These are phyloP conservation scores for Meyerozyma carpophila DNA, from an alignment of 1,139 yeast genomes.

Conservation along the genomic window DNA sequence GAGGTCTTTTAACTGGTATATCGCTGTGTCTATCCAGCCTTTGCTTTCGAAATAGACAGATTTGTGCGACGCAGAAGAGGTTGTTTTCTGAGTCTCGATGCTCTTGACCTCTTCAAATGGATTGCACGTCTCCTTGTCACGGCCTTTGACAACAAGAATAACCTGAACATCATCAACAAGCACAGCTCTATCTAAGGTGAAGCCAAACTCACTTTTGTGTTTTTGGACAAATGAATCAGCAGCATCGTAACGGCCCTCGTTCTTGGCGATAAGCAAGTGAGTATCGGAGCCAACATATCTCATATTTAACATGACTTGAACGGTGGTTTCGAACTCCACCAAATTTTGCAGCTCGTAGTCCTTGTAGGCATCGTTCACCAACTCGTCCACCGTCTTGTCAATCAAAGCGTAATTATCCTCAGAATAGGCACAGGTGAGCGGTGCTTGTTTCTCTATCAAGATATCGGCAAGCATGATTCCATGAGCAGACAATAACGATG, in stretches of 20 bases:
- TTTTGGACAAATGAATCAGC: constrained; percentile 24
- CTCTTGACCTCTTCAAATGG: constrained; percentile 28
- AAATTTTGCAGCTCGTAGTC: constrained; percentile 31
- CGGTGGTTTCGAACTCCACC: constrained; percentile 19
- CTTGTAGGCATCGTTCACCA: constrained; percentile 22
- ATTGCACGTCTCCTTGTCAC: constrained; percentile 23
- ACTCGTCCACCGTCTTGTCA: constrained; percentile 19
- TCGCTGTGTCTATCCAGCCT: constrained; percentile 48
- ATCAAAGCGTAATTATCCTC: constrained; percentile 15
- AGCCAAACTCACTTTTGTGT: constrained; percentile 37
- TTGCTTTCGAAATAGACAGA: constrained; percentile 26
- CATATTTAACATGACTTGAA: constrained; percentile 68
- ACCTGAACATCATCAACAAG: constrained; percentile 82
- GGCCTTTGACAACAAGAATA: constrained; percentile 25
- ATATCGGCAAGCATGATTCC: constrained; percentile 55
- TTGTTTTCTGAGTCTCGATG: constrained; percentile 5
- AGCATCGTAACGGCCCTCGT: constrained; percentile 18
- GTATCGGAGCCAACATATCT: constrained; percentile 88
- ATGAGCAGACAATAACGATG: constrained; percentile 51
- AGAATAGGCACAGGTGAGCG: constrained; percentile 31
- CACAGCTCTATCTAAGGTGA: constrained; percentile 41
- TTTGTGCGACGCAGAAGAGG: constrained; percentile 7
- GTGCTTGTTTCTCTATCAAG: constrained; percentile 63
- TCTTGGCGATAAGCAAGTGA: constrained; percentile 55
- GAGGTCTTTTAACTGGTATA: constrained; percentile 48